A percentile compares a stretch with the other conserved stretches of the same genome.
These are phyloP conservation scores for Pezicula rhizophila DNA, from an alignment of 2,329 filamentous ascomycete genomes.

Conservation along the genomic window DNA sequence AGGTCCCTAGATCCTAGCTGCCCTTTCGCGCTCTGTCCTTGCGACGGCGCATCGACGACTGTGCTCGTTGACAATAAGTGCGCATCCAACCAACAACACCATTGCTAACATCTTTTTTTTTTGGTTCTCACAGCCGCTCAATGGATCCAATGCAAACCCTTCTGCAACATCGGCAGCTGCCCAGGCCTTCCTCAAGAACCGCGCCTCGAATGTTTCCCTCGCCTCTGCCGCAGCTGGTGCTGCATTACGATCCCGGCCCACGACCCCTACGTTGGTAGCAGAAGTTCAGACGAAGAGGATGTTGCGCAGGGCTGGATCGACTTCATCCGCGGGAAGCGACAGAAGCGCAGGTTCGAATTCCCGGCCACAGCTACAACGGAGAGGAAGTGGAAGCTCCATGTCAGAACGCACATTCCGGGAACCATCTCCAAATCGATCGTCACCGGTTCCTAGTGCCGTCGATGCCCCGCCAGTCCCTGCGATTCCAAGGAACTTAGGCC, in stretches of 20 bases:
- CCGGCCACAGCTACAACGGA: conserved; percentile 50
- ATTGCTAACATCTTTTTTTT: conserved; percentile 16
- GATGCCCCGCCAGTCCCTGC: conserved; percentile 69
- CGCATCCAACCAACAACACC: conserved; percentile 3
- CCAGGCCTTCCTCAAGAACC: conserved; percentile 70
- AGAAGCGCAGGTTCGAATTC: conserved; percentile 31
- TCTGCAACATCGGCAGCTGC: conserved; percentile 75
- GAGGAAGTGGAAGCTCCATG: conserved; percentile 75
- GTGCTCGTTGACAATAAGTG: not conserved
- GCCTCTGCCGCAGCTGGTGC: conserved; percentile 84
- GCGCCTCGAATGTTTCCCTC: conserved; percentile 57
- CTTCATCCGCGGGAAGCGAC: conserved; percentile 57
- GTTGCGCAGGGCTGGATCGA: conserved; percentile 63
- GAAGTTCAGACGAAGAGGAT: conserved; percentile 86
- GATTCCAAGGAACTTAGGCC: conserved; percentile 49
- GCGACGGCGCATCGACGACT: conserved; percentile 12
- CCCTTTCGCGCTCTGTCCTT: conserved; percentile 4
- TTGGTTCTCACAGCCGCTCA: conserved; percentile 53
- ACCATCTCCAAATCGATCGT: conserved; percentile 54
- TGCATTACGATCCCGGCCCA: conserved; percentile 72
- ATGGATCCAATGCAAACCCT: conserved; percentile 56
- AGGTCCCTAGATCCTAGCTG: conserved; percentile 15
- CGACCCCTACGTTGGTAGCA: conserved; percentile 72
- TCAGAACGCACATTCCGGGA: conserved; percentile 81
- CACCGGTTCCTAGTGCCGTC: conserved; percentile 31